Base-by-base conservation (phyloP, 306 rosid species). In the Psophocarpus tetragonolobus region DNA sequence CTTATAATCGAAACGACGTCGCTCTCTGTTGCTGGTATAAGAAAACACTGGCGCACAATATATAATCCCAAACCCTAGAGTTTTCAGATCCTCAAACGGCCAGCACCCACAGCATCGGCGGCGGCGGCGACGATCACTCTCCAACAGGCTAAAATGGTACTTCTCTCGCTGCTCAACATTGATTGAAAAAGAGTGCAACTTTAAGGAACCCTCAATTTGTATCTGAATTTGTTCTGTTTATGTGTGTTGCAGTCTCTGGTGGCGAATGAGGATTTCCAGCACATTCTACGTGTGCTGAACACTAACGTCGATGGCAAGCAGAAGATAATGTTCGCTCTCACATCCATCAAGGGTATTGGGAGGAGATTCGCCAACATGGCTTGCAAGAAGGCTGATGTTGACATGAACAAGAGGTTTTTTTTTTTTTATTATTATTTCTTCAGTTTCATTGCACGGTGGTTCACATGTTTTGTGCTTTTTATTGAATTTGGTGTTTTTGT, bases 301-400 rank as follows among this genome's bases (percentile, higher is more conserved):
- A 84, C 90, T 0, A 87, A 84, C 68, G 90, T 87, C 0, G 90
- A 87, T 66, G 90, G 90, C n/a, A 87, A 84, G 82, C 90, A 84
- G 84, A 87, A 84, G 75, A 87, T 87, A 0, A 79, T 78, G 86
- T 87, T 84, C n/a, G 90, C 90, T 0, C 58, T 87, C 3, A 87
- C 90, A 51, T 87, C 90, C 6, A 87, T 87, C 78, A 87, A 87
- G 62, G 90, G 90, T 87, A 84, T 87, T 35, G 90, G 86, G 0
- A 63, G 90, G 20, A 27, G 90, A 68, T 81, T 87, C 14, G 83
- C 88, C 11, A 87, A 87, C 83, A 82, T 87, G 15, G 29, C 5
- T 26, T 87, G 88, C 74, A 87, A 84, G 81, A 87, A 87, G 44
- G 86, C 90, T 1, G 90, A 87, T 76, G 38, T 87, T 5, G 90